These are phyloP conservation scores for Tetrahymena borealis DNA, from an alignment of 73 alveolate species.

Conservation along the genomic window DNA sequence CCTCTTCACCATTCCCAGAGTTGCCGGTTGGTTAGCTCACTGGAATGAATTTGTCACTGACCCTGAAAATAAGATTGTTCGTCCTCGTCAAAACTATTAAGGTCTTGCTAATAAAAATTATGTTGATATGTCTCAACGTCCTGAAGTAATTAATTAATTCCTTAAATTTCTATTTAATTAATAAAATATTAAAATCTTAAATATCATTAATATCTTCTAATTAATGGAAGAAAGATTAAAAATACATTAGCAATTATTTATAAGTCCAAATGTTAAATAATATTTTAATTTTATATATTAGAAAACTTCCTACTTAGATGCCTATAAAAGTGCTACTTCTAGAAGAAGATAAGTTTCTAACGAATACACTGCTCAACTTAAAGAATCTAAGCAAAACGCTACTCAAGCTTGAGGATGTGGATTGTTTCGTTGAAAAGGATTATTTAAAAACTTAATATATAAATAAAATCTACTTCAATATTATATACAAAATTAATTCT, in stretches of 20 bases:
- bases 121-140: slow-evolving; percentile 55
- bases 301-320: background rate
- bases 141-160: slow-evolving; percentile 6
- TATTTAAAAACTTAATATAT: background rate
- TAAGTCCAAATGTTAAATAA: too few species aligned
- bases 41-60: slow-evolving; percentile 81
- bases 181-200: background rate
- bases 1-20: slow-evolving; percentile 79
- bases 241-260: too few species aligned
- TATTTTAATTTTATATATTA: background rate
- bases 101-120: slow-evolving; percentile 66
- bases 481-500: too few species aligned
- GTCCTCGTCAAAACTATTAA: slow-evolving; percentile 79
- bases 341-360: background rate
- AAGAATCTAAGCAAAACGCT: background rate
- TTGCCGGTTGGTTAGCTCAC: slow-evolving; percentile 90
- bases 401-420: background rate
- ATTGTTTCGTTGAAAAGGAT: background rate
- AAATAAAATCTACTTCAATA: background rate
- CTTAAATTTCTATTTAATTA: background rate
- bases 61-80: slow-evolving; percentile 79
- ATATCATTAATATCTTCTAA: background rate
- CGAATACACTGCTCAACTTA: background rate
- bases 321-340: background rate
- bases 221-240: too few species aligned